Percentiles rank a stretch among this genome's conserved stretches.
phyloP scores from a whole-genome alignment of 495 filamentous ascomycete genomes.

The Bryoglossum gracile region DNA sequence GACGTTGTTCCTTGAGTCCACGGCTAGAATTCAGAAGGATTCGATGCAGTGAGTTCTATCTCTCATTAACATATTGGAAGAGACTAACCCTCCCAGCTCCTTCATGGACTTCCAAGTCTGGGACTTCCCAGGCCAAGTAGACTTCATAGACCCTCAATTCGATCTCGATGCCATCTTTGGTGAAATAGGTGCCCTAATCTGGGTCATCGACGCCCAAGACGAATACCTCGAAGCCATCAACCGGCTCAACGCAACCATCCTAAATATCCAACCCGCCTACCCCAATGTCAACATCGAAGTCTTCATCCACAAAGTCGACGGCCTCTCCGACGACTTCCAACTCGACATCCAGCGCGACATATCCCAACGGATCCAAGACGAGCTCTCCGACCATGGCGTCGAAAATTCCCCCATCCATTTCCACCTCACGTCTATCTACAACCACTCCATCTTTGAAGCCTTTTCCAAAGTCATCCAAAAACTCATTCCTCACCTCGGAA shows the following conservation, averaged over 20 bases:
- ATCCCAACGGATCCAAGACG: slow-evolving; percentile 92
- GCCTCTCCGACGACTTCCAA: slow-evolving; percentile 88
- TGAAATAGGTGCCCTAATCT: slow-evolving; percentile 87
- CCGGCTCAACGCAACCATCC: slow-evolving; percentile 77
- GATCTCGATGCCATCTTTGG: slow-evolving; percentile 91
- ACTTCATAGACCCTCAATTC: slow-evolving; percentile 76
- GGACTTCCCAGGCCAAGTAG: slow-evolving; percentile 92
- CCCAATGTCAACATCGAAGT: slow-evolving; percentile 93
- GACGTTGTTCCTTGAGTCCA: slow-evolving; percentile 91
- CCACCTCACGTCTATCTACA: slow-evolving; percentile 93
- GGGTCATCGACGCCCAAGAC: slow-evolving; percentile 97
- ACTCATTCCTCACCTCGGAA: slow-evolving; percentile 85
- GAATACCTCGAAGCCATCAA: slow-evolving; percentile 87
- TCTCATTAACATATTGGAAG: background rate
- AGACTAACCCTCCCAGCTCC: slow-evolving; percentile 54
- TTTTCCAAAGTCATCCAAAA: slow-evolving; percentile 98
- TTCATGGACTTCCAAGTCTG: slow-evolving; percentile 99
- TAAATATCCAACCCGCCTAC: slow-evolving; percentile 78
- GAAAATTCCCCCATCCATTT: slow-evolving; percentile 89
- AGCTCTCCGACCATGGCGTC: slow-evolving; percentile 82
- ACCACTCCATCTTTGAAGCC: slow-evolving; percentile 96
- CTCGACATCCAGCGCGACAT: slow-evolving; percentile 91
- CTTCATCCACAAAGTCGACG: slow-evolving; percentile 97
- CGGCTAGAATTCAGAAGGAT: slow-evolving; percentile 85
- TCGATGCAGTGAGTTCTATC: slow-evolving; percentile 62